Percentiles rank a stretch among this genome's conserved stretches.
These are phyloP conservation scores for Fusarium devonianum DNA, from an alignment of 2,329 filamentous ascomycete genomes.

Conservation along the genomic window DNA sequence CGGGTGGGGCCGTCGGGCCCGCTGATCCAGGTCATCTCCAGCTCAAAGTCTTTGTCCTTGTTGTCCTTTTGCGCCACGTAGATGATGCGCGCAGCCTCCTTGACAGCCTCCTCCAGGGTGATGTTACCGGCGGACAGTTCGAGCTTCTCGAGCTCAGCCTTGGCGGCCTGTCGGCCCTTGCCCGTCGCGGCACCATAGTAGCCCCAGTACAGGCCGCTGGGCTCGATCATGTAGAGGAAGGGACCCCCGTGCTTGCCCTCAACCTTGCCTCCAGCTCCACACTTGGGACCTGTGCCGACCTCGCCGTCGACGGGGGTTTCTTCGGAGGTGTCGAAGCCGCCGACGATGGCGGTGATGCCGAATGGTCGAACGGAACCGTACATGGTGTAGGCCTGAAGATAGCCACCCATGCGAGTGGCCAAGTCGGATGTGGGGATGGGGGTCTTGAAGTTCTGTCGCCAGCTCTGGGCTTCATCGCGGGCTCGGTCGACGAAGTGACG, in stretches of 20 bases:
- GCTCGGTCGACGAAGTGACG: conserved; percentile 94
- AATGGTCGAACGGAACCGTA: conserved; percentile 97
- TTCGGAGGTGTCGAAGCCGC: conserved; percentile 89
- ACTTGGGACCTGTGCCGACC: conserved; percentile 80
- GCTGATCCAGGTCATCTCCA: conserved; percentile 99
- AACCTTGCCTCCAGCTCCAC: conserved; percentile 85
- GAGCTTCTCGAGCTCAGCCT: conserved; percentile 98
- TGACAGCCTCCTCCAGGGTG: conserved; percentile 85
- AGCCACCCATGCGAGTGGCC: conserved; percentile 91
- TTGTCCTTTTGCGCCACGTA: conserved; percentile 98
- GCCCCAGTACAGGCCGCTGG: conserved; percentile 96
- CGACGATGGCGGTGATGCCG: conserved; percentile 93
- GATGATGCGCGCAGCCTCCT: conserved; percentile 96
- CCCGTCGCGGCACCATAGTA: conserved; percentile 98
- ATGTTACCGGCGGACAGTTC: conserved; percentile 81
- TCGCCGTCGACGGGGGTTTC: conserved; percentile 88
- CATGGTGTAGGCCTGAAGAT: conserved; percentile 96
- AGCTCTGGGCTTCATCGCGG: conserved; percentile 89
- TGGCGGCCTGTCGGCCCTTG: conserved; percentile 95
- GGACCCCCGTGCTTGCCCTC: conserved; percentile 82
- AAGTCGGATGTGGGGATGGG: conserved; percentile 90
- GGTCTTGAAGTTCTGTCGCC: conserved; percentile 93
- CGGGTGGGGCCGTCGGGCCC: conserved; percentile 84
- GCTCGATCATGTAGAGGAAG: conserved; percentile 98
- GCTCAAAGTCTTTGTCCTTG: conserved; percentile 99